Conservation (phyloP, 352 stramenopile species). For the Globisporangium spiculum region DNA sequence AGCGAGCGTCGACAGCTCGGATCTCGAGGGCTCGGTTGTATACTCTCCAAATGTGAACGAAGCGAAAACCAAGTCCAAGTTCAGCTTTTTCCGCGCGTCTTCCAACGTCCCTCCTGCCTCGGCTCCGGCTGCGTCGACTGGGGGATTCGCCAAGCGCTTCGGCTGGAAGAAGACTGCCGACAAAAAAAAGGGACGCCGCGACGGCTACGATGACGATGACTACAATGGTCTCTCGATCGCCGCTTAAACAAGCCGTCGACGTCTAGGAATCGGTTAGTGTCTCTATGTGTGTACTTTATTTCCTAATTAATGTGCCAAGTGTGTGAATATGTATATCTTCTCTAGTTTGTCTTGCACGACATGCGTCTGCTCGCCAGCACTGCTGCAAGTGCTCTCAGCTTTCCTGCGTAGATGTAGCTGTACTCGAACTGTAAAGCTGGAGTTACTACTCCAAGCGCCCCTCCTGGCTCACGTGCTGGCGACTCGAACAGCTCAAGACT, state of each 20-base stretch:
- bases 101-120: constrained; percentile 1
- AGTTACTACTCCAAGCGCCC: neutral
- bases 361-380: constrained; percentile 8
- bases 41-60: constrained; percentile 16
- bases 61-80: constrained; percentile 20
- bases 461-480: neutral
- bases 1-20: constrained; percentile 9
- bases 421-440: constrained; percentile 13
- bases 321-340: constrained; percentile 5
- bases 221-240: constrained; percentile 7
- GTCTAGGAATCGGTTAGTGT: neutral
- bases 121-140: constrained; percentile 3
- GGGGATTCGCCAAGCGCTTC: constrained; percentile 19
- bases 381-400: constrained; percentile 12
- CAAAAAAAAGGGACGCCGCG: constrained; percentile 10
- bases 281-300: constrained; percentile 18
- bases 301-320: constrained; percentile 9
- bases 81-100: constrained; percentile 12
- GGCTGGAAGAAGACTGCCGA: constrained; percentile 22
- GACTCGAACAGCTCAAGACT: neutral
- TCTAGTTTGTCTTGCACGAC: neutral
- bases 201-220: constrained; percentile 8
- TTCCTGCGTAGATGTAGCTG: constrained; percentile 14
- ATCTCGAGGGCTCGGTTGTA: constrained; percentile 16
- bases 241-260: neutral